Evolutionary conservation across 768 basidiomycete species (phyloP).

Genomic region (Glaciozyma martinii): DNA sequence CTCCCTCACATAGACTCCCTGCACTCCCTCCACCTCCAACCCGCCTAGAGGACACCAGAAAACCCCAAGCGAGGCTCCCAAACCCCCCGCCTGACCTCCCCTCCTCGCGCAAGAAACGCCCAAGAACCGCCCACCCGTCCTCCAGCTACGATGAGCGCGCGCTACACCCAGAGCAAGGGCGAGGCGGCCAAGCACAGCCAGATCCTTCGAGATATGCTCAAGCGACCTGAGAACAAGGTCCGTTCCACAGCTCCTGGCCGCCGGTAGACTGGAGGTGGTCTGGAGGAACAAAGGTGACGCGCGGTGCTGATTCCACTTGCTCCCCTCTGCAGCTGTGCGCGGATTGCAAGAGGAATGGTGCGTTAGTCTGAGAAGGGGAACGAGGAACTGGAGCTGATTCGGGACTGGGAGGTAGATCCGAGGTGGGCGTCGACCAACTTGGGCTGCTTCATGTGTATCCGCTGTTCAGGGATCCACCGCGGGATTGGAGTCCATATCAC

Average conservation of each 20-base stretch:
- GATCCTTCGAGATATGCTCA: constrained; percentile 76
- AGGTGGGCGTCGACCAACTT: constrained; percentile 98
- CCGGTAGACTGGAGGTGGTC: background rate
- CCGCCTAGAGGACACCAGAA: too few relatives aligned
- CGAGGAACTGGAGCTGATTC: background rate
- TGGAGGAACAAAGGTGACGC: too few relatives aligned
- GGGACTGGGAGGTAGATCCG: constrained; percentile 57
- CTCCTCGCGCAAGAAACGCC: too few relatives aligned
- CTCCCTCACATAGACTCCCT: too few relatives aligned
- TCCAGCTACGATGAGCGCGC: background rate
- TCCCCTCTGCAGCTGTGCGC: constrained; percentile 49
- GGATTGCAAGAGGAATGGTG: constrained; percentile 94
- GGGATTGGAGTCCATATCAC: constrained; percentile 98
- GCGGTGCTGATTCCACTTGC: too few relatives aligned
- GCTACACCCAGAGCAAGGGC: constrained; percentile 20
- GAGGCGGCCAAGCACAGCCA: constrained; percentile 32
- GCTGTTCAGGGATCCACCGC: constrained; percentile 94
- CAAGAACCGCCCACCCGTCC: too few relatives aligned
- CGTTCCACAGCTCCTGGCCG: background rate
- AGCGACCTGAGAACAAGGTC: constrained; percentile 78
- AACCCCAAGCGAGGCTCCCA: too few relatives aligned
- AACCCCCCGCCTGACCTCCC: too few relatives aligned
- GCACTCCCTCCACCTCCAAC: too few relatives aligned
- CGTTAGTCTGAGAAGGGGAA: constrained; percentile 30
- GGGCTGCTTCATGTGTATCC: constrained; percentile 92